Base-by-base conservation (phyloP, 495 filamentous ascomycete species). In the Aspergillus conjunctus region DNA sequence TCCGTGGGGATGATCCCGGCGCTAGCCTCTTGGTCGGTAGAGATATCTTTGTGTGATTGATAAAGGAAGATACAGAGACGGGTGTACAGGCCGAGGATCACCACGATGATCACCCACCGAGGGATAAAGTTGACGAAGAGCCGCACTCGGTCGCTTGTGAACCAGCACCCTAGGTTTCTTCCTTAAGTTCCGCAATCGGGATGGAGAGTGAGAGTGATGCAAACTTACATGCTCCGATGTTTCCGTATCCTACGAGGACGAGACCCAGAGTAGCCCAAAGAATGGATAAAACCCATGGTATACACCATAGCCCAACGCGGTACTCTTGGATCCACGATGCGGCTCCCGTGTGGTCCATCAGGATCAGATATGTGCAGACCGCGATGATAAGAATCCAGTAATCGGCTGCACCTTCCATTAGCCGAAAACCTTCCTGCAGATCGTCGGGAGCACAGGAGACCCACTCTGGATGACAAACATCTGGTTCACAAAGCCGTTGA, bases 401-500 rank as follows among this genome's bases (percentile, higher is more conserved):
- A 33, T 58, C 55, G 44, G 55, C 55, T 58, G 31, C n/a, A 17
- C 8, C 34, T 37, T 7, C 1, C 4, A 17, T 48, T 48, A 20
- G 44, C 10, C 17, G 20, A 17, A 4, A 11, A 48, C 5, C 10
- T 11, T 21, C 10, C 17, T 20, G 8, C 0, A 1, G 9, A 45
- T 34, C 41, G 21, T 32, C 18, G 30, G 26, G 8, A 30, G 7
- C 1, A 15, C 11, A 12, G 21, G 17, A 15, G 44, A 21, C 18
- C 21, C 18, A 58, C 55, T 58, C 14, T 58, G 55, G 22, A 58
- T 51, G n/a, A 58, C 55, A n/a, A 58, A 58, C 55, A 58, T 58
- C 44, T 58, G 55, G 44, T 58, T 58, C 44, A 58, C 26, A 17
- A 58, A 58, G 15, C 55, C 44, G 32, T 58, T 58, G 32, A 58